Base-by-base conservation (phyloP, 1,284 basidiomycete species). In the Heterobasidion parviporum region DNA sequence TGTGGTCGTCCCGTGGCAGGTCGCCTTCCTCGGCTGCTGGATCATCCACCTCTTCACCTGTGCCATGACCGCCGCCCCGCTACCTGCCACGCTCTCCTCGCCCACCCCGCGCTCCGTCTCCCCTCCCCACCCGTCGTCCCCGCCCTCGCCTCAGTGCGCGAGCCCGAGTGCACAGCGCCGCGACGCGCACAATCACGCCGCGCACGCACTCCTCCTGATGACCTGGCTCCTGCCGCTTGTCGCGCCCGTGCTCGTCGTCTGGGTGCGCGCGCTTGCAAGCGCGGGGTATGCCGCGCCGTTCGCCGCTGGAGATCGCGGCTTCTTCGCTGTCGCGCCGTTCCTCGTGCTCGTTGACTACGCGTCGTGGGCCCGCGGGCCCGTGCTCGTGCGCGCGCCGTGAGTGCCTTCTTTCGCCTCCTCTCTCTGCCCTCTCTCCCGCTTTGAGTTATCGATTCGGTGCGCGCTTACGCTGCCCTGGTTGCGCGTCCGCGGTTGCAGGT, bases 1-100 rank as follows among this genome's bases (percentile, higher is more conserved):
- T 59, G 62, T 92, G 33, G 72, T 92, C 56, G 76, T 96, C 18
- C 94, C 95, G 0, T 93, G 92, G 80, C 94, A 97, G 69, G 89
- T 95, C 35, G 92, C 88, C 1, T 94, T 90, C 67, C 78, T 96
- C 14, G 83, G 89, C 38, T 84, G 86, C 60, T 92, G 88, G 79
- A 61, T 88, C 14, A 80, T 92, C 45, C 89, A 94, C 59, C 72
- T 92, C 50, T 74, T 79, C 62, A 82, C 80, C 45, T 87, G 84
- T 64, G 77, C 78, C 12, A 68, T 70, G 10, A 66, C 60, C 50
- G 45, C 59, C 43, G 16, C 53, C 9, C 12, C 18, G 18, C 38
- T 41, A 20, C 43, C 54, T 16, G 50, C 61, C 43, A 49, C 58
- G 6, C 45, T 59, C 16, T 59, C 59, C 26, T 33, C 48, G 45